Evolutionary conservation across 2,329 filamentous ascomycete species (phyloP).

Genomic region (Capronia coronata): DNA sequence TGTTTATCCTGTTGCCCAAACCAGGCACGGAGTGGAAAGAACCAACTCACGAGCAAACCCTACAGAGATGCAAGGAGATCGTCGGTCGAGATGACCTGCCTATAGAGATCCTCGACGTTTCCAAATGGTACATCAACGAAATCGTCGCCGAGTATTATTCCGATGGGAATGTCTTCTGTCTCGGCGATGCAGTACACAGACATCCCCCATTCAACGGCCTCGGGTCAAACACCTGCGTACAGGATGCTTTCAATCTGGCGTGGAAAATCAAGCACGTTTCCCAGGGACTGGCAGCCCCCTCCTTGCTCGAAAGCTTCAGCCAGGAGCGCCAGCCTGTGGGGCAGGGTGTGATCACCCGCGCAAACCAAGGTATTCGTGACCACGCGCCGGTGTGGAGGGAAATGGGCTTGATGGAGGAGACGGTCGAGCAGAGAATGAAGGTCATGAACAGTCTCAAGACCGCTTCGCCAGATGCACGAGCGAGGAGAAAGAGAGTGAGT

Average conservation of each 20-base stretch:
- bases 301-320: slow-evolving; percentile 33
- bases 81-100: slow-evolving; percentile 51
- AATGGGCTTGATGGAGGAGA: slow-evolving; percentile 40
- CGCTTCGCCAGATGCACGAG: slow-evolving; percentile 35
- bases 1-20: slow-evolving; percentile 49
- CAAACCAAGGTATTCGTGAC: slow-evolving; percentile 52
- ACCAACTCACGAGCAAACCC: slow-evolving; percentile 45
- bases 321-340: slow-evolving; percentile 35
- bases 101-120: slow-evolving; percentile 48
- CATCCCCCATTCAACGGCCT: slow-evolving; percentile 36
- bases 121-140: slow-evolving; percentile 58
- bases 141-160: slow-evolving; percentile 54
- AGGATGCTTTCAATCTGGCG: slow-evolving; percentile 36
- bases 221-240: slow-evolving; percentile 36
- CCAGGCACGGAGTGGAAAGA: slow-evolving; percentile 36
- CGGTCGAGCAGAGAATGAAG: slow-evolving; percentile 37
- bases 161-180: slow-evolving; percentile 31
- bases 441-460: slow-evolving; percentile 41
- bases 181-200: slow-evolving; percentile 36
- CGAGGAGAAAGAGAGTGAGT: slow-evolving; percentile 38
- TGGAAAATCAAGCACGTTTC: slow-evolving; percentile 36
- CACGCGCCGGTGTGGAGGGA: slow-evolving; percentile 45
- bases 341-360: slow-evolving; percentile 47
- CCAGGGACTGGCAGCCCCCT: slow-evolving; percentile 31
- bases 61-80: slow-evolving; percentile 42